A percentile compares a stretch with the other conserved stretches of the same genome.
phyloP scores from a whole-genome alignment of 495 filamentous ascomycete species.

The Aspergillus nanangensis region DNA sequence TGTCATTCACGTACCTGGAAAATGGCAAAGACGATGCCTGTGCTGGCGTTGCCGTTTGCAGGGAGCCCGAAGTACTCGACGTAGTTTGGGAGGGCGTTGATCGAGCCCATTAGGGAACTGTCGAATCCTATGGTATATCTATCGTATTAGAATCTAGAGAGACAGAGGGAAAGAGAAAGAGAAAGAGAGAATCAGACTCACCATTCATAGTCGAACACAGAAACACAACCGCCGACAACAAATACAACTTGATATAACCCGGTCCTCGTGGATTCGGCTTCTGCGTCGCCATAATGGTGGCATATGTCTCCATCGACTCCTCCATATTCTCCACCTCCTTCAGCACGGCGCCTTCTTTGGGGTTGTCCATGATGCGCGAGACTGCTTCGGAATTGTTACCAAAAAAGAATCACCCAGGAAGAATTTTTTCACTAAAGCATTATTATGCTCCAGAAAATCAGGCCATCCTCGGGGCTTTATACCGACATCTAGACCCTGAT shows the following conservation, averaged over 20 bases:
- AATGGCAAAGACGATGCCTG: slow-evolving; percentile 11
- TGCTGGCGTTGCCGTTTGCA: slow-evolving; percentile 7
- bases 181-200: too few species aligned
- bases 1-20: slow-evolving; percentile 12
- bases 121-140: slow-evolving; percentile 5
- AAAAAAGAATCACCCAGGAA: too few species aligned
- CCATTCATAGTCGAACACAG: slow-evolving; percentile 15
- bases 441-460: too few species aligned
- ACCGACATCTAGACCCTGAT: not conserved
- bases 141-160: too few species aligned
- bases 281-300: slow-evolving; percentile 2
- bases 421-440: too few species aligned
- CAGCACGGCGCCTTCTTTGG: not conserved
- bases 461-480: not conserved
- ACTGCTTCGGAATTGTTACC: too few species aligned
- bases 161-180: too few species aligned
- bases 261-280: slow-evolving; percentile 7
- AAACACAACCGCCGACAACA: slow-evolving; percentile 6
- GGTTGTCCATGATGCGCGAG: not conserved
- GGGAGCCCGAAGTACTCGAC: slow-evolving; percentile 4
- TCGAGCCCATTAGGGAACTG: slow-evolving; percentile 9
- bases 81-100: slow-evolving; percentile 11
- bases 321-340: not conserved
- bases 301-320: not conserved
- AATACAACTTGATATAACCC: slow-evolving; percentile 10